Evolutionary conservation across 73 alveolate genomes (phyloP).

Genomic region (Paramecium biaurelia): DNA sequence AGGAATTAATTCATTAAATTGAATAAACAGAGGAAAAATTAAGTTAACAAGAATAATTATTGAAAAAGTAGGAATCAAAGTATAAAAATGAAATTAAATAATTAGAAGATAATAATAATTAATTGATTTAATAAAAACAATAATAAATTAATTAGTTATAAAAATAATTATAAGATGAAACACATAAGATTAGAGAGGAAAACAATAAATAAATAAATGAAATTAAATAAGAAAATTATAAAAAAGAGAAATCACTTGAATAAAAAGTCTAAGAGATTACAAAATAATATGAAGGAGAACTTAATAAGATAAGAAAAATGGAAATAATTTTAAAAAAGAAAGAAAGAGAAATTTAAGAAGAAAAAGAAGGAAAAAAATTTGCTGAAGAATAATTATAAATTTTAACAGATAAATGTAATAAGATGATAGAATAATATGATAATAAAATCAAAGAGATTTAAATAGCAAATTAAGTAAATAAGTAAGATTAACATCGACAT

Average conservation of each 20-base stretch:
- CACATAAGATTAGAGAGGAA: not conserved
- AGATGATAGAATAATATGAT: conserved; percentile 25
- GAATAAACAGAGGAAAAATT: not conserved
- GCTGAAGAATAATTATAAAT: not conserved
- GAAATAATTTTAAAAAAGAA: not conserved
- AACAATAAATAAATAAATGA: not conserved
- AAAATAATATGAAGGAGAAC: not conserved
- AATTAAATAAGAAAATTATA: not conserved
- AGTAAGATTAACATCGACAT: not conserved
- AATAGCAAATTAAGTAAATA: not conserved
- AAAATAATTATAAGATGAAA: conserved; percentile 13
- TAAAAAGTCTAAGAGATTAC: not conserved
- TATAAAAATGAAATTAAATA: not conserved
- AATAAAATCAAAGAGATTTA: not conserved
- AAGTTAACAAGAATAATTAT: not conserved
- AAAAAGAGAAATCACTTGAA: not conserved
- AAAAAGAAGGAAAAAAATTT: not conserved
- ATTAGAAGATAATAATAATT: not conserved
- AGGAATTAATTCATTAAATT: conserved; percentile 15
- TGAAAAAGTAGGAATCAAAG: not conserved
- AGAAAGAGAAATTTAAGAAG: conserved; percentile 10
- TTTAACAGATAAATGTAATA: not conserved
- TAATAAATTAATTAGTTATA: not conserved
- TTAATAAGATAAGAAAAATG: not conserved
- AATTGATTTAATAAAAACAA: not conserved